These are phyloP conservation scores for Blastocystis sp. DNA, from an alignment of 352 stramenopile genomes.

Conservation along the genomic window DNA sequence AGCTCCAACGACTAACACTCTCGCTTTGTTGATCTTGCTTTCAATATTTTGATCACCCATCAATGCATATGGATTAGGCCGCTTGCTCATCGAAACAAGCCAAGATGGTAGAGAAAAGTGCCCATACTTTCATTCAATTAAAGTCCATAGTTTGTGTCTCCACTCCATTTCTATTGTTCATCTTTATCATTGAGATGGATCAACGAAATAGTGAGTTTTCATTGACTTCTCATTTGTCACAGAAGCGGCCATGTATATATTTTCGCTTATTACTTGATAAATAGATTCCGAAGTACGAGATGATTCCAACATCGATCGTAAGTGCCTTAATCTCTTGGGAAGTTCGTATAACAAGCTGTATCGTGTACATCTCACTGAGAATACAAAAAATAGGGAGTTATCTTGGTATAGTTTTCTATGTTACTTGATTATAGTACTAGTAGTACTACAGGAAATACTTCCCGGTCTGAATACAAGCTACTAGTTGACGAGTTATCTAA, in stretches of 20 bases:
- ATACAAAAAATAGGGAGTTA: too few relatives aligned
- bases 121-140: not conserved
- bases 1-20: conserved; percentile 89
- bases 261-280: not conserved
- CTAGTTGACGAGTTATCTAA: too few relatives aligned
- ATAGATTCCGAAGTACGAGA: not conserved
- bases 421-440: too few relatives aligned
- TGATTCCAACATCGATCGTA: not conserved
- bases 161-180: not conserved
- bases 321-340: too few relatives aligned
- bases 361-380: too few relatives aligned
- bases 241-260: not conserved
- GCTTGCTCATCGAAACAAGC: not conserved
- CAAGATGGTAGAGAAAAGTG: not conserved
- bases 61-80: not conserved
- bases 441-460: too few relatives aligned
- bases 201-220: not conserved
- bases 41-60: conserved; percentile 67
- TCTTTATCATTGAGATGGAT: not conserved
- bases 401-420: too few relatives aligned
- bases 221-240: too few relatives aligned
- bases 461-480: too few relatives aligned
- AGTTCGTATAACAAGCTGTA: too few relatives aligned
- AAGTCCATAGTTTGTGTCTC: not conserved
- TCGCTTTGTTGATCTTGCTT: conserved; percentile 72